These are phyloP conservation scores for Ustilago loliicola DNA, from an alignment of 1,284 basidiomycete species.

Conservation along the genomic window DNA sequence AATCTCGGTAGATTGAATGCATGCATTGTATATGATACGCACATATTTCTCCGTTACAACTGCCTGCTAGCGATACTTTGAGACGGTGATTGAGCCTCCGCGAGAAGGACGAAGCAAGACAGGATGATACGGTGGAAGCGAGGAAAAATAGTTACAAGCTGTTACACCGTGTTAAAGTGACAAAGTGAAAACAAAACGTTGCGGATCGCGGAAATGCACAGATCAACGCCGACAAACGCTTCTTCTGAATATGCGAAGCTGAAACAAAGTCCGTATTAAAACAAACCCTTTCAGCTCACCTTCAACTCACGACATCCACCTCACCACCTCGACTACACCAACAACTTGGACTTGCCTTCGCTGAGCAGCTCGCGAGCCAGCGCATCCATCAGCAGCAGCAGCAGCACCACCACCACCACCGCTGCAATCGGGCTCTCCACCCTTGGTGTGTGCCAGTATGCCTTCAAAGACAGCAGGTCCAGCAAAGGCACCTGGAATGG, in stretches of 20 bases:
- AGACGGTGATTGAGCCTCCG: background rate
- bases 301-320: slow-evolving; percentile 30
- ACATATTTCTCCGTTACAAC: too few species aligned
- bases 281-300: too few species aligned
- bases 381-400: background rate
- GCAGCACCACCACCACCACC: too few species aligned
- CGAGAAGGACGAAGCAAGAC: too few species aligned
- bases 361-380: too few species aligned
- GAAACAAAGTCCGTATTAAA: too few species aligned
- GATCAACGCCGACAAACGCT: background rate
- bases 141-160: background rate
- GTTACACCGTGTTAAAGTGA: background rate
- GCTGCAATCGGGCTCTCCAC: too few species aligned
- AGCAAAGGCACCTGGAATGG: slow-evolving; percentile 5
- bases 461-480: slow-evolving; percentile 14
- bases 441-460: slow-evolving; percentile 11
- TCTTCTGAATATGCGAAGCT: slow-evolving; percentile 1
- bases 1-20: slow-evolving; percentile 15
- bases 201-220: background rate
- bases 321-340: background rate
- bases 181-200: background rate
- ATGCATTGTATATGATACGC: background rate
- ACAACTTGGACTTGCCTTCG: background rate
- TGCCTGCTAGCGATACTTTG: too few species aligned
- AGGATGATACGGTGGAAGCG: background rate